Base-by-base conservation (phyloP, 257 asterid genomes). In the Paulownia fortunei region DNA sequence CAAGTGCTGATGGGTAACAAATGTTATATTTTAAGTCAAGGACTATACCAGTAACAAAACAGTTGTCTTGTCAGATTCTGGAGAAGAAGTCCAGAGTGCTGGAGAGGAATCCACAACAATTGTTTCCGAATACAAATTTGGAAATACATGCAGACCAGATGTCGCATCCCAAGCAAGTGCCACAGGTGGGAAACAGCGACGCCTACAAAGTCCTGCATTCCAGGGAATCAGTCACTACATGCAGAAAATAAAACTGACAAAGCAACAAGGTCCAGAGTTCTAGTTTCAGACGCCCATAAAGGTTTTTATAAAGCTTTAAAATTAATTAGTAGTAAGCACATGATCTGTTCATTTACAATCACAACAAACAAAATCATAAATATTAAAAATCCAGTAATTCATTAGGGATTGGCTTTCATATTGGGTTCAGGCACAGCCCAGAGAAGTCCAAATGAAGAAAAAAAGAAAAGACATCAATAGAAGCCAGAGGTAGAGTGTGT, bases 181-280 rank as follows among this genome's bases (percentile, higher is more conserved):
- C 72, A 92, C 97, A 52, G 99, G 98, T 49, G 99, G 99, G 83
- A 95, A 95, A 85, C 99, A 95, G 58, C 97, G 96, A 76, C 91
- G 92, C 86, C 80, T 88, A 81, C 99, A 96, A 69, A 96, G 88
- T 77, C 88, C 99, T 96, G 87, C 89, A 88, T 65, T 69, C 52
- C 74, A 74, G 42, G 71, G 74, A 81, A 76, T 55, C 47, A 72
- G 68, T 84, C 58, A 83, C 54, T 67, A 70, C 69, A 60, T 47
- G 76, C 79, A 72, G 58, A 75, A 77, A 66, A 72, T 49, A 23
- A 59, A 82, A 41, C 67, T 68, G 72, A 56, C 49, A 75, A 63
- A 37, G 72, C 37, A 67, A 42, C 51, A 36, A 72, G 72, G 27
- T 9, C 37, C 11, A 56, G 79, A 62, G 32, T 39, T 76, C 73